A percentile compares a stretch with the other conserved stretches of the same genome.
These are phyloP conservation scores for Gliomastix tumulicola DNA, from an alignment of 2,329 filamentous ascomycete genomes.

Conservation along the genomic window DNA sequence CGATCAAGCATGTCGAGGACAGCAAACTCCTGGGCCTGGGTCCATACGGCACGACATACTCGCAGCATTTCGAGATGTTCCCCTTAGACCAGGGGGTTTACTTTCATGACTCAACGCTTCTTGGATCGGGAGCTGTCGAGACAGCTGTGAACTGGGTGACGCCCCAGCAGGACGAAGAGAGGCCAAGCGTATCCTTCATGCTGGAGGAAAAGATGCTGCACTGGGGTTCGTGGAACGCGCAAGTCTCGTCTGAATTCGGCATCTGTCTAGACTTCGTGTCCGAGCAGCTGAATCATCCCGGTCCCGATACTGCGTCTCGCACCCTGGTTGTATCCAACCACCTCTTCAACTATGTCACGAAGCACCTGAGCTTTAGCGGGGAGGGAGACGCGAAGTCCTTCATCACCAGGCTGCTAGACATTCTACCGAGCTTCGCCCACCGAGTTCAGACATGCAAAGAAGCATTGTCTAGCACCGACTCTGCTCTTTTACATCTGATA, in stretches of 20 bases:
- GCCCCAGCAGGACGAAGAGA: slow-evolving; percentile 10
- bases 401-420: slow-evolving; percentile 32
- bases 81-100: slow-evolving; percentile 48
- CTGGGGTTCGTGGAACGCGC: slow-evolving; percentile 52
- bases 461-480: no score
- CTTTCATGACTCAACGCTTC: slow-evolving; percentile 52
- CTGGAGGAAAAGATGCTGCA: slow-evolving; percentile 40
- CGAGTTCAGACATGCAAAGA: not conserved
- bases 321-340: slow-evolving; percentile 30
- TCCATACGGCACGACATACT: slow-evolving; percentile 54
- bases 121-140: slow-evolving; percentile 46
- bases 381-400: slow-evolving; percentile 30
- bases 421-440: slow-evolving; percentile 29
- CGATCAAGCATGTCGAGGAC: slow-evolving; percentile 5
- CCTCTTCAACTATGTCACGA: slow-evolving; percentile 38
- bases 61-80: slow-evolving; percentile 55
- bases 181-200: slow-evolving; percentile 30
- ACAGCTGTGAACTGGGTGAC: slow-evolving; percentile 17
- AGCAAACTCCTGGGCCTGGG: slow-evolving; percentile 43
- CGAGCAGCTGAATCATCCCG: slow-evolving; percentile 40
- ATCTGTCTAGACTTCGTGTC: slow-evolving; percentile 52
- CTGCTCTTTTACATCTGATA: no score
- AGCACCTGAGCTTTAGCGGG: slow-evolving; percentile 30
- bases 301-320: slow-evolving; percentile 2
- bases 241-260: slow-evolving; percentile 54